phyloP scores from a whole-genome alignment of 306 rosid genomes.

The Ormosia emarginata region DNA sequence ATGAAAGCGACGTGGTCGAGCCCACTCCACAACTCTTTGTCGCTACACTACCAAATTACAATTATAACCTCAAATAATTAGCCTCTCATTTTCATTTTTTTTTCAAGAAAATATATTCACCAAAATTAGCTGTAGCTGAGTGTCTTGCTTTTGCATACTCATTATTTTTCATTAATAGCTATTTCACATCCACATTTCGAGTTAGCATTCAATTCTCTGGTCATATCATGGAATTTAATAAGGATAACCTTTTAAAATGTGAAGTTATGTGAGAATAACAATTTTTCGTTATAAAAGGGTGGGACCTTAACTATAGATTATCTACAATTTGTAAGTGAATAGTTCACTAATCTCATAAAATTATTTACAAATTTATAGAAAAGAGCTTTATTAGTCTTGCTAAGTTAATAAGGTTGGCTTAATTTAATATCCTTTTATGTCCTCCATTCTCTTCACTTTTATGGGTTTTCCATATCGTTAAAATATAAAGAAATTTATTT shows the following conservation, averaged over 20 bases:
- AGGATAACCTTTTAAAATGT: neutral
- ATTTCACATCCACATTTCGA: neutral
- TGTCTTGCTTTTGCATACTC: neutral
- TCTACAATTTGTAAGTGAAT: neutral
- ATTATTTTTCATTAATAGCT: neutral
- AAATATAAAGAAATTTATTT: neutral
- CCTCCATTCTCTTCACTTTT: neutral
- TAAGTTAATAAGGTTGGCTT: neutral
- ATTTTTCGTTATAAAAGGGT: neutral
- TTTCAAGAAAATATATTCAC: neutral
- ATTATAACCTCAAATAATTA: neutral
- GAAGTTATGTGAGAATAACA: neutral
- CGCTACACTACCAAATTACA: constrained; percentile 7
- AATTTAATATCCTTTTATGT: neutral
- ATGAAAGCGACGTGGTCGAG: constrained; percentile 9
- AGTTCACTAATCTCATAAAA: too few species aligned
- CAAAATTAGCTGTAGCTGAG: neutral
- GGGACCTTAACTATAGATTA: neutral
- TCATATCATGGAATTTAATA: neutral
- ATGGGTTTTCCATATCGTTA: neutral
- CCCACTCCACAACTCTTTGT: constrained; percentile 10
- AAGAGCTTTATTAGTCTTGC: too few species aligned
- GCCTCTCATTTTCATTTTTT: neutral
- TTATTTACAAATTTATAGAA: too few species aligned
- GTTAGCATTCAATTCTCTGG: neutral